Evolutionary conservation across 495 filamentous ascomycete species (phyloP), one percentile per base, ranked within the genome.

Genomic region (Trichoderma asperelloides): DNA sequence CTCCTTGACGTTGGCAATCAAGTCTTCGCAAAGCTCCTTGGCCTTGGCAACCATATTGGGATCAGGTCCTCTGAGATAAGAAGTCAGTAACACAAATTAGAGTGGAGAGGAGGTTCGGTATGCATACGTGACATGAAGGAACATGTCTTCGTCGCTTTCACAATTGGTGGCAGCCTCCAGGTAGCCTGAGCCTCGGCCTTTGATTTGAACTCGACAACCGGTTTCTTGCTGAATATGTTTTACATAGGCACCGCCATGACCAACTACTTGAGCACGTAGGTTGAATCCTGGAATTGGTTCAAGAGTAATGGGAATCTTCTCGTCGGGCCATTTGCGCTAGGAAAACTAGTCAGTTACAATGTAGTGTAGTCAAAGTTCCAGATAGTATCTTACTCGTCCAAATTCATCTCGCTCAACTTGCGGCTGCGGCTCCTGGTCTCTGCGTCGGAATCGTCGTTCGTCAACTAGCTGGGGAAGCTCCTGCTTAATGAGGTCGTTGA

Each of bases 281-380:
- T 98, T 98, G 79, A 98, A 98, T n/a, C 95, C 95, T 25, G 88
- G 91, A 62, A 97, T 86, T 1, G 93, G 89, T 68, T 98, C 94
- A 33, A 98, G 87, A 65, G 88, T 85, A 68, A 98, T 91, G 11
- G 92, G 87, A 68, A 98, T 96, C 67, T 88, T 90, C 77, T 97
- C 93, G 72, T 97, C 94, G 9, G 95, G 95, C 95, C 95, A 98
- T 92, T 97, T 97, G 70, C 93, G 92, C 91, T 97, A 49, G 40
- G 69, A 23, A 9, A 13, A 65, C n/a, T 33, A 8, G 70, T 73
- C 70, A 76, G 73, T 37, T 30, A 21, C 25, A 40, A 81, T 68
- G 79, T 71, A 21, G 11, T 30, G 28, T 16, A n/a, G 5, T 39
- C 15, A n/a, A 5, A 7, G 23, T 43, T 40, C 7, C 62, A 28